Conservation (phyloP, 2,329 filamentous ascomycete species). For the Pseudocercospora fijiensis region DNA sequence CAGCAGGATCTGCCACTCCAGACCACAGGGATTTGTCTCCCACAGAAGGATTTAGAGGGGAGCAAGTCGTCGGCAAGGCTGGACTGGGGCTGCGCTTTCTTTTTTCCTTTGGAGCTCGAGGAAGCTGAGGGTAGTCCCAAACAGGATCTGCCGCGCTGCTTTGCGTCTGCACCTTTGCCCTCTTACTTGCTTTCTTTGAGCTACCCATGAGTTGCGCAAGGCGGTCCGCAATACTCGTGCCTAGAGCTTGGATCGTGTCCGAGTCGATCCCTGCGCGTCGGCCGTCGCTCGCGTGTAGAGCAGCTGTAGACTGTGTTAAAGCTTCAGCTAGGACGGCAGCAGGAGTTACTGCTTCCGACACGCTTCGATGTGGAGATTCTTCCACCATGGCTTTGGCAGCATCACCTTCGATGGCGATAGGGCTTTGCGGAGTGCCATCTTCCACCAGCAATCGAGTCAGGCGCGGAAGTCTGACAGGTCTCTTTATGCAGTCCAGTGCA, state of each 20-base stretch:
- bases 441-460: constrained; percentile 26
- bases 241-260: constrained; percentile 36
- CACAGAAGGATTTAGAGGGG: constrained; percentile 19
- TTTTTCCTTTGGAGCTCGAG: constrained; percentile 9
- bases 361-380: background rate
- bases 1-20: constrained; percentile 14
- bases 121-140: constrained; percentile 33
- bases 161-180: constrained; percentile 10
- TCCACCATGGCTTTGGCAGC: constrained; percentile 2
- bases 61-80: constrained; percentile 8
- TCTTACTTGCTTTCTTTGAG: constrained; percentile 20
- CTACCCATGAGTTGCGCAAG: constrained; percentile 35
- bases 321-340: background rate
- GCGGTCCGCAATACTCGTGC: constrained; percentile 39
- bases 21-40: constrained; percentile 25
- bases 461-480: constrained; percentile 19
- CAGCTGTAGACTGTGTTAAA: constrained; percentile 8
- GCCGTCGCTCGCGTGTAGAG: background rate
- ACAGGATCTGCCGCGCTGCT: constrained; percentile 25
- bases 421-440: constrained; percentile 8
- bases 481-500: constrained; percentile 5
- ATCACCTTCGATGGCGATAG: constrained; percentile 9
- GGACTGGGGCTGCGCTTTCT: constrained; percentile 20
- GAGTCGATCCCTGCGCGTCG: constrained; percentile 24
- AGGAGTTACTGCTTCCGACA: constrained; percentile 7